Conservation (phyloP, 1,284 basidiomycete genomes). For the Mycena citricolor region DNA sequence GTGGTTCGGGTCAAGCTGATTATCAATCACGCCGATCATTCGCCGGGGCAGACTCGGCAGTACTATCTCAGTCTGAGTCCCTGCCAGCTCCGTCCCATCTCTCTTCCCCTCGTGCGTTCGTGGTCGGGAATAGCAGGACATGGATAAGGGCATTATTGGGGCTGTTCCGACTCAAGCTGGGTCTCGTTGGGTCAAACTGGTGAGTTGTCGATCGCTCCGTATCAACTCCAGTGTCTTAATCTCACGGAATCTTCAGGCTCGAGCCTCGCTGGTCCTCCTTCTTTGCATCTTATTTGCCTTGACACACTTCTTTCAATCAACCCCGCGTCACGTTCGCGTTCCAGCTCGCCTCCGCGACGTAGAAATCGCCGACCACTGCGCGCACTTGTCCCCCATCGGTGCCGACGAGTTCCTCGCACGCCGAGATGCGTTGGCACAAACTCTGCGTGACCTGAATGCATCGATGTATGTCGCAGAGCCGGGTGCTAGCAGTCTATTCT, state of each 20-base stretch:
- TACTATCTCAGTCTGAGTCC: no score
- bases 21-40: no score
- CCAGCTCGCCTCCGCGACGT: neutral
- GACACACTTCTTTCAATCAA: constrained; percentile 3
- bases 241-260: neutral
- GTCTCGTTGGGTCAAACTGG: constrained; percentile 4
- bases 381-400: constrained; percentile 48
- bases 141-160: constrained; percentile 7
- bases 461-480: constrained; percentile 76
- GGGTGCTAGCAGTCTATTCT: constrained; percentile 70
- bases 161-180: neutral
- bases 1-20: no score
- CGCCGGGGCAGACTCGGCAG: no score
- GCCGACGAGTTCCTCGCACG: constrained; percentile 49
- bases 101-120: no score
- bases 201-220: constrained; percentile 1
- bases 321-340: constrained; percentile 1
- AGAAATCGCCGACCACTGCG: constrained; percentile 43
- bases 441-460: constrained; percentile 49
- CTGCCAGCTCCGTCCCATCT: no score
- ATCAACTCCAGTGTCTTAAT: neutral
- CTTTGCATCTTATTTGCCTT: no score
- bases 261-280: no score
- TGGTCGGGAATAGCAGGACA: no score
- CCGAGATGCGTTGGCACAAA: constrained; percentile 52